Evolutionary conservation across 2,329 filamentous ascomycete genomes (phyloP).

Genomic region (Cercospora canescens): DNA sequence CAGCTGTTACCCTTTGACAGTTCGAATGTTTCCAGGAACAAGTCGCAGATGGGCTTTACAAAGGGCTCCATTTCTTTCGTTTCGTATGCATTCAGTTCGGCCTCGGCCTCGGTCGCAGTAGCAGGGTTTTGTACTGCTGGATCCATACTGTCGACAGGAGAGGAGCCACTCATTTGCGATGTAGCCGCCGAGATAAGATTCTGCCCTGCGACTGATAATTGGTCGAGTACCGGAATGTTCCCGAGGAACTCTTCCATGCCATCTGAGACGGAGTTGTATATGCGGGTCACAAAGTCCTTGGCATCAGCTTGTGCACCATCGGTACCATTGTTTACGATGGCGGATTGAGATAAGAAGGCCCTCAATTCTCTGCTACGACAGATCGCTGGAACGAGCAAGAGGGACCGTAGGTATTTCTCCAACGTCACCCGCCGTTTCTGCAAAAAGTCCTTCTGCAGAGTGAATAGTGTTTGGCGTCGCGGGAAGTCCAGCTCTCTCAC

Average conservation of each 20-base stretch:
- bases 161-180: conserved; percentile 48
- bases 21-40: conserved; percentile 94
- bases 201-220: conserved; percentile 88
- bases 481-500: conserved; percentile 91
- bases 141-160: conserved; percentile 45
- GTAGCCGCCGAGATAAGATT: conserved; percentile 78
- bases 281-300: conserved; percentile 82
- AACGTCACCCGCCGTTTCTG: conserved; percentile 82
- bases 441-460: conserved; percentile 92
- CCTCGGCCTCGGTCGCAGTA: conserved; percentile 76
- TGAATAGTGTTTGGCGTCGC: conserved; percentile 88
- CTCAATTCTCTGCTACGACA: conserved; percentile 91
- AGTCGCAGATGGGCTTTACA: conserved; percentile 96
- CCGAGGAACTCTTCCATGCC: conserved; percentile 98
- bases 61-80: conserved; percentile 88
- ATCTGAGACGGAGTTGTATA: conserved; percentile 96
- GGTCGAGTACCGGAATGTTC: conserved; percentile 92
- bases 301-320: conserved; percentile 64
- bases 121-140: conserved; percentile 45
- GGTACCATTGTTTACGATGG: conserved; percentile 64
- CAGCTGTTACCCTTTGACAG: conserved; percentile 95
- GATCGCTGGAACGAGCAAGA: conserved; percentile 85
- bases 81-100: conserved; percentile 91
- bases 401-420: conserved; percentile 72
- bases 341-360: conserved; percentile 85